Evolutionary conservation across 768 basidiomycete genomes (phyloP).

Genomic region (Clavaria fumosa): DNA sequence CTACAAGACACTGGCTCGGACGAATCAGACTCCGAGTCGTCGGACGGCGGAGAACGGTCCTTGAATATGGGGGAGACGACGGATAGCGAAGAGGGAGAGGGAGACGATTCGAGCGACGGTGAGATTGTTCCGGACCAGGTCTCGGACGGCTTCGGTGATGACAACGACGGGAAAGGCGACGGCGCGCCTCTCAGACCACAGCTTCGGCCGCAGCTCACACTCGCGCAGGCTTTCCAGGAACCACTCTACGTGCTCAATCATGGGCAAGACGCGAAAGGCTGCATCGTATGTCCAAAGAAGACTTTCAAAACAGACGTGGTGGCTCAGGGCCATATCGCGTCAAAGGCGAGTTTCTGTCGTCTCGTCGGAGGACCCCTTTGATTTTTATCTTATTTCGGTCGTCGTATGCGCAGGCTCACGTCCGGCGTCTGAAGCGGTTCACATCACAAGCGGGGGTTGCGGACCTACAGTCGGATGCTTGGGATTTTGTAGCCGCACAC

Average conservation of each 20-base stretch:
- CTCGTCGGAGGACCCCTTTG: conserved; percentile 1
- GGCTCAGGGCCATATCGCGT: conserved; percentile 40
- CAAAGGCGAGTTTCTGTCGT: conserved; percentile 39
- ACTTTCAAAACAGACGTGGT: conserved; percentile 44
- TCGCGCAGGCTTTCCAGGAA: conserved; percentile 44
- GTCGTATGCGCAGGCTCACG: conserved; percentile 37
- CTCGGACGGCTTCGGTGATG: no score
- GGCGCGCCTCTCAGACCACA: conserved; percentile 21
- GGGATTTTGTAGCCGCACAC: conserved; percentile 14
- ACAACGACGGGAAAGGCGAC: conserved; percentile 14
- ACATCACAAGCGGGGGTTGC: conserved; percentile 23
- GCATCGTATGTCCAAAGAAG: conserved; percentile 60
- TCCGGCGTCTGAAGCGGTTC: conserved; percentile 41
- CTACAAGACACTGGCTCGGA: conserved; percentile 49
- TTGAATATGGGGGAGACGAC: conserved; percentile 9
- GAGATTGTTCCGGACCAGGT: no score
- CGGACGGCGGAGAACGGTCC: conserved; percentile 12
- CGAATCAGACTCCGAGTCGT: conserved; percentile 20
- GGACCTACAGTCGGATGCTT: conserved; percentile 32
- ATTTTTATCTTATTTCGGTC: conserved; percentile 1
- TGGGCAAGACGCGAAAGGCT: conserved; percentile 39
- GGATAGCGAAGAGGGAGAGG: conserved; percentile 10
- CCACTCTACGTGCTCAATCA: conserved; percentile 46
- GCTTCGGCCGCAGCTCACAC: conserved; percentile 35
- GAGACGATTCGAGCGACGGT: conserved; percentile 11